phyloP scores from a whole-genome alignment of 768 basidiomycete species.

The Xanthoconium stramineum region DNA sequence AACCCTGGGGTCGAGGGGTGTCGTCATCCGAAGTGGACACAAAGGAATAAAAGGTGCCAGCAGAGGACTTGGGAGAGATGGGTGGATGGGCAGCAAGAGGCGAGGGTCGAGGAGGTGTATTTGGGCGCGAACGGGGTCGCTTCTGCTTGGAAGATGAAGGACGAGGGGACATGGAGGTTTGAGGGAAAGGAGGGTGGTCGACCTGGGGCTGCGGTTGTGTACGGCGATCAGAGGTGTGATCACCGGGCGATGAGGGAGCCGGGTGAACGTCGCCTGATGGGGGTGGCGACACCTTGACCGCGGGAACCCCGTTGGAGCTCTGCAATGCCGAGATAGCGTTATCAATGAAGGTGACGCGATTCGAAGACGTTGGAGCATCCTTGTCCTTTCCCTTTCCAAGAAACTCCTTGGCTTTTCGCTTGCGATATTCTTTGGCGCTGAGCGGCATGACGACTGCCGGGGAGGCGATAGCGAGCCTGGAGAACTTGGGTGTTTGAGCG shows the following conservation, averaged over 20 bases:
- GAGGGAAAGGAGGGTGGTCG: background rate
- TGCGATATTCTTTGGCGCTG: slow-evolving; percentile 28
- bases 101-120: slow-evolving; percentile 15
- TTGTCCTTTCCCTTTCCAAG: slow-evolving; percentile 9
- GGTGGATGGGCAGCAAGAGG: slow-evolving; percentile 8
- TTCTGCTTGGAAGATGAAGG: slow-evolving; percentile 8
- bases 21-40: slow-evolving; percentile 20
- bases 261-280: background rate
- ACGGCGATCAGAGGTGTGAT: background rate
- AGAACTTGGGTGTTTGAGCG: slow-evolving; percentile 27
- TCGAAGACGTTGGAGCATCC: background rate
- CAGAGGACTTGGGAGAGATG: slow-evolving; percentile 29
- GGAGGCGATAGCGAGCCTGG: slow-evolving; percentile 27
- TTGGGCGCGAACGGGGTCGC: slow-evolving; percentile 17
- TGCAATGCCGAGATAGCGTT: background rate
- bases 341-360: slow-evolving; percentile 16
- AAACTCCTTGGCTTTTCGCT: slow-evolving; percentile 13
- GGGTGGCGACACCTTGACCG: slow-evolving; percentile 17
- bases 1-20: background rate
- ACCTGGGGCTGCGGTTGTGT: slow-evolving; percentile 6
- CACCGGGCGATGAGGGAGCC: background rate
- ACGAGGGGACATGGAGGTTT: slow-evolving; percentile 1
- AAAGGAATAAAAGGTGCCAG: slow-evolving; percentile 25
- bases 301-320: slow-evolving; percentile 2
- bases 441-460: slow-evolving; percentile 31